Conservation (phyloP, 2,329 filamentous ascomycete genomes). For the Grosmannia serpens region DNA sequence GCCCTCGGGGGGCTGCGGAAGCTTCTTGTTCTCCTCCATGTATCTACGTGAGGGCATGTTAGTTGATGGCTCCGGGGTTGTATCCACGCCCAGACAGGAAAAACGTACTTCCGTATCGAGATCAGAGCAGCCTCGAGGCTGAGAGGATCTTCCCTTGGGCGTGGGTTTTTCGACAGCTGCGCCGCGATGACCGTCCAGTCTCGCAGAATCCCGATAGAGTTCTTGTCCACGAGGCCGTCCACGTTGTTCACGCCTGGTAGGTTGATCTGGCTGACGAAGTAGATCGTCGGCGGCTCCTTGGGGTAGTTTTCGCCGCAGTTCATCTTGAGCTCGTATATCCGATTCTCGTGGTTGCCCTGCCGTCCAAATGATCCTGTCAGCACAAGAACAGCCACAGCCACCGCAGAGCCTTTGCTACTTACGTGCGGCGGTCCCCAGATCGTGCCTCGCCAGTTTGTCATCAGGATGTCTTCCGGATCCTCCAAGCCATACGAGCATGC, state of each 20-base stretch:
- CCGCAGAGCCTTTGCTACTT: slow-evolving; percentile 21
- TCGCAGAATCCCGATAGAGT: slow-evolving; percentile 71
- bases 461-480: slow-evolving; percentile 85
- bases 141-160: slow-evolving; percentile 20
- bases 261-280: slow-evolving; percentile 91
- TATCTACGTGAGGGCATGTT: slow-evolving; percentile 44
- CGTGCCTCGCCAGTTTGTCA: slow-evolving; percentile 98
- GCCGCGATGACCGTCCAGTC: slow-evolving; percentile 92
- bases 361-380: slow-evolving; percentile 3
- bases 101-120: slow-evolving; percentile 20
- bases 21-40: slow-evolving; percentile 96
- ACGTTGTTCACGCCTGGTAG: slow-evolving; percentile 81
- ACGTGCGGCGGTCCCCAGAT: slow-evolving; percentile 95
- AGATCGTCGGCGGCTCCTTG: slow-evolving; percentile 75
- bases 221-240: slow-evolving; percentile 74
- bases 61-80: background rate
- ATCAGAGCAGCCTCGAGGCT: slow-evolving; percentile 24
- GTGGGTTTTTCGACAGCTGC: slow-evolving; percentile 42
- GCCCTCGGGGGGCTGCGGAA: slow-evolving; percentile 85
- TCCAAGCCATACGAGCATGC: slow-evolving; percentile 95
- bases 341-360: slow-evolving; percentile 83
- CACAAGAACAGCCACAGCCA: background rate
- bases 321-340: slow-evolving; percentile 97
- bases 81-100: background rate
- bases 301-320: slow-evolving; percentile 87